Conservation (phyloP, 2,329 filamentous ascomycete genomes). For the Cladosporium sp. region DNA sequence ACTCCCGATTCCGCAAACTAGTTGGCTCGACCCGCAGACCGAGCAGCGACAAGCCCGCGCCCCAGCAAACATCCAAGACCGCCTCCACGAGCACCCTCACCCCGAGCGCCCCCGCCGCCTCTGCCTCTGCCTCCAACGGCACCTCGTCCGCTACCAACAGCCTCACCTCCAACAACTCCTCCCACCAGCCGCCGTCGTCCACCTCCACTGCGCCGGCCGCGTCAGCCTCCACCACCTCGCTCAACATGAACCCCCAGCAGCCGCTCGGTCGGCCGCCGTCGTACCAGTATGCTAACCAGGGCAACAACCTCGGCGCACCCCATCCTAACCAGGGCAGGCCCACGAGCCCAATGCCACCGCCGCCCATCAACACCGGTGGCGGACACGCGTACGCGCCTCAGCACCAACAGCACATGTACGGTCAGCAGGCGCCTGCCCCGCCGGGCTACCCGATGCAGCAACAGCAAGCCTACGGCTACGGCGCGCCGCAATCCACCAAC, state of each 20-base stretch:
- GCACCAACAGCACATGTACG: conserved; percentile 38
- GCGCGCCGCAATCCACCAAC: conserved; percentile 12
- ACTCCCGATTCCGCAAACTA: conserved; percentile 71
- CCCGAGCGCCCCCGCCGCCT: conserved; percentile 24
- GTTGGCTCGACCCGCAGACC: conserved; percentile 75
- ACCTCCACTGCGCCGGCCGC: conserved; percentile 21
- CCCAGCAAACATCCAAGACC: conserved; percentile 35
- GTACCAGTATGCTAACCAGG: conserved; percentile 50
- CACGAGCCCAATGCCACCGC: conserved; percentile 38
- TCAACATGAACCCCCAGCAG: conserved; percentile 49
- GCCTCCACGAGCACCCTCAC: conserved; percentile 35
- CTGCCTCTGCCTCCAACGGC: conserved; percentile 26
- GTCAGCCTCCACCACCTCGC: conserved; percentile 43
- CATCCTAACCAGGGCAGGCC: conserved; percentile 43
- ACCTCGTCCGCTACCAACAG: conserved; percentile 31
- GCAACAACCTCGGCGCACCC: conserved; percentile 30
- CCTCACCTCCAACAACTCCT: conserved; percentile 35
- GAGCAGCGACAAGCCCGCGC: conserved; percentile 63
- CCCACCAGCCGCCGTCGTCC: conserved; percentile 18
- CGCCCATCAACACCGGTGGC: conserved; percentile 43
- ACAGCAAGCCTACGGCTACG: conserved; percentile 15
- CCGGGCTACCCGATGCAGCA: conserved; percentile 35
- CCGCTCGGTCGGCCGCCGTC: conserved; percentile 56
- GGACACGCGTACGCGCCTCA: conserved; percentile 46
- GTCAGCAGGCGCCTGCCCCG: conserved; percentile 23